Conservation (phyloP, 495 filamentous ascomycete species). For the Aspergillus panamensis region DNA sequence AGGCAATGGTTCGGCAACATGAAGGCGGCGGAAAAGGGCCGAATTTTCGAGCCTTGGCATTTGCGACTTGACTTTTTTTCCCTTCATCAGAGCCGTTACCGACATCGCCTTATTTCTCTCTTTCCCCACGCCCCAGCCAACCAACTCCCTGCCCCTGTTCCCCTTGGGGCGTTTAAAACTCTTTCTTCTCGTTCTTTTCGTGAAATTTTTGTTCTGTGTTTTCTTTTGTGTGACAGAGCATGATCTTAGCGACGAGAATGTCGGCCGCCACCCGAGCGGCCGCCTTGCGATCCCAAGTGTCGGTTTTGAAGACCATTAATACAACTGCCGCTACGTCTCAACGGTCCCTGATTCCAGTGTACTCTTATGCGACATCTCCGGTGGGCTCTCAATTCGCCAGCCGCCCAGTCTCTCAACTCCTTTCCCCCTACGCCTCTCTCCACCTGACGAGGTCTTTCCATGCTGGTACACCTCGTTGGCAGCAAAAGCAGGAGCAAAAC, state of each 20-base stretch:
- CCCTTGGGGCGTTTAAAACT: conserved; percentile 8
- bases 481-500: conserved; percentile 43
- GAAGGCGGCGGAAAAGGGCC: conserved; percentile 36
- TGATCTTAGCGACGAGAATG: conserved; percentile 44
- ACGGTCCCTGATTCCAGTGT: conserved; percentile 51
- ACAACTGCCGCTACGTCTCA: conserved; percentile 55
- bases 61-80: conserved; percentile 43
- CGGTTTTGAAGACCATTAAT: conserved; percentile 39
- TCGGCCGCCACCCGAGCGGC: conserved; percentile 43
- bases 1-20: conserved; percentile 30
- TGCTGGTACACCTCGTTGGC: conserved; percentile 33
- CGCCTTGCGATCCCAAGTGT: conserved; percentile 35
- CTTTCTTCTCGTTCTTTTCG: conserved; percentile 10
- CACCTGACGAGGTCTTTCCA: conserved; percentile 45
- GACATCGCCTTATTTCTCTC: conserved; percentile 23
- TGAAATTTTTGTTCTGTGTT: conserved; percentile 5
- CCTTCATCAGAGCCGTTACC: conserved; percentile 26
- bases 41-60: conserved; percentile 48
- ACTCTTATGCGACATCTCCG: conserved; percentile 29
- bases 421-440: conserved; percentile 40
- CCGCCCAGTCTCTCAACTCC: conserved; percentile 33
- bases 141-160: background rate
- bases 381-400: conserved; percentile 17
- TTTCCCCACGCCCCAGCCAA: conserved; percentile 25
- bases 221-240: conserved; percentile 27